Evolutionary conservation across 257 asterid genomes (phyloP).

Genomic region (Primulina eburnea): DNA sequence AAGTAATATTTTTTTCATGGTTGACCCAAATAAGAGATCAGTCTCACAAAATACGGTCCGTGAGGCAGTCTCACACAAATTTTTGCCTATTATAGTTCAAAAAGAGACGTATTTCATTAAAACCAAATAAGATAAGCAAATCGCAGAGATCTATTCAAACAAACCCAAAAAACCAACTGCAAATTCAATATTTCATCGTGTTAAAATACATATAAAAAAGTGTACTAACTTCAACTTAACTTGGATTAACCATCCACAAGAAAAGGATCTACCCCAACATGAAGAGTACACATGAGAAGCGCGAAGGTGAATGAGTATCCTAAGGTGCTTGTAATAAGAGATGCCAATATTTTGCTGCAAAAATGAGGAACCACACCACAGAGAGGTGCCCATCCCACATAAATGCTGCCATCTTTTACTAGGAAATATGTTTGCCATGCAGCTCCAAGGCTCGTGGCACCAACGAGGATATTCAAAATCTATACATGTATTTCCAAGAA

Average conservation of each 20-base stretch:
- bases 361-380: slow-evolving; percentile 28
- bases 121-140: too few species aligned
- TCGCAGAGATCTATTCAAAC: too few species aligned
- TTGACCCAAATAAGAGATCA: too few species aligned
- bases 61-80: too few species aligned
- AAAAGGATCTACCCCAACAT: slow-evolving; percentile 29
- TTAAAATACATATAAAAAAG: too few species aligned
- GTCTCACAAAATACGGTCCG: too few species aligned
- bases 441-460: slow-evolving; percentile 28
- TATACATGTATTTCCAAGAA: not conserved
- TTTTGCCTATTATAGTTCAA: too few species aligned
- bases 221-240: too few species aligned
- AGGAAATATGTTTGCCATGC: slow-evolving; percentile 35
- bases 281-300: slow-evolving; percentile 29
- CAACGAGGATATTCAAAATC: slow-evolving; percentile 22
- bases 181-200: too few species aligned
- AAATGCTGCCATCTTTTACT: slow-evolving; percentile 23
- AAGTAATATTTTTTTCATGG: too few species aligned
- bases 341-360: slow-evolving; percentile 27
- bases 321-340: slow-evolving; percentile 22
- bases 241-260: not conserved
- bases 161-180: too few species aligned
- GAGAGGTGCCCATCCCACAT: slow-evolving; percentile 26
- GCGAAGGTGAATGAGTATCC: slow-evolving; percentile 24
- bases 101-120: too few species aligned